Percentiles rank a stretch among this genome's conserved stretches.
Evolutionary conservation across 2,329 filamentous ascomycete species (phyloP).

Genomic region (Cercospora beticola): DNA sequence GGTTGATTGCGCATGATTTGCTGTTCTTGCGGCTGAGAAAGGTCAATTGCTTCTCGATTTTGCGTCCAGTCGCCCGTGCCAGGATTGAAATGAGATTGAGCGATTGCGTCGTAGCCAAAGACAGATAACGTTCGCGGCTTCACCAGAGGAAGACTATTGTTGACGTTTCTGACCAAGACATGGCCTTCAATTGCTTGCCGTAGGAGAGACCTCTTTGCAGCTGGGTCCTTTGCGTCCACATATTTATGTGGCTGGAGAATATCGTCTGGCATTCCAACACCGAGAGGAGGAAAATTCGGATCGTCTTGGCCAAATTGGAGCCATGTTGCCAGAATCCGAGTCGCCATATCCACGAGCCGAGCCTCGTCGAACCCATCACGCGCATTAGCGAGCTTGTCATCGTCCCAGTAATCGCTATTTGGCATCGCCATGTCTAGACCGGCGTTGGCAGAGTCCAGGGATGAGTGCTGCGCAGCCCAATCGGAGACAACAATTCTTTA

Average conservation of each 20-base stretch:
- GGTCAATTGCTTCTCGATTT: conserved; percentile 29
- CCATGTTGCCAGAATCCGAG: conserved; percentile 53
- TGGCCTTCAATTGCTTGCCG: conserved; percentile 63
- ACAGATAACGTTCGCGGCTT: conserved; percentile 54
- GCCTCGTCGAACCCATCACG: conserved; percentile 57
- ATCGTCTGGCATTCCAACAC: conserved; percentile 54
- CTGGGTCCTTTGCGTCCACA: conserved; percentile 57
- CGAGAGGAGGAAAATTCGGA: conserved; percentile 43
- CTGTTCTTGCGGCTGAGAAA: conserved; percentile 26
- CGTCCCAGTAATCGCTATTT: conserved; percentile 38
- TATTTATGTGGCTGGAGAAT: conserved; percentile 53
- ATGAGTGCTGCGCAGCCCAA: conserved; percentile 64
- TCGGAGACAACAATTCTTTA: conserved; percentile 61
- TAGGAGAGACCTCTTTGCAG: conserved; percentile 51
- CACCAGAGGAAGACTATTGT: conserved; percentile 56
- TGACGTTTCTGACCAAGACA: conserved; percentile 63
- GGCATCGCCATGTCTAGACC: conserved; percentile 72
- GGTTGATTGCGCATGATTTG: conserved; percentile 38
- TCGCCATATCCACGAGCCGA: conserved; percentile 63
- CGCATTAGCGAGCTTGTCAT: conserved; percentile 54
- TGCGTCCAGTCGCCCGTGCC: conserved; percentile 27
- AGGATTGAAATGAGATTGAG: conserved; percentile 33
- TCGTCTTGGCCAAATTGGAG: conserved; percentile 55
- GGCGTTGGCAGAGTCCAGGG: conserved; percentile 59
- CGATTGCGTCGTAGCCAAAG: conserved; percentile 60